A percentile compares a stretch with the other conserved stretches of the same genome.
phyloP scores from a whole-genome alignment of 768 basidiomycete genomes.

The Boletus patriciae region DNA sequence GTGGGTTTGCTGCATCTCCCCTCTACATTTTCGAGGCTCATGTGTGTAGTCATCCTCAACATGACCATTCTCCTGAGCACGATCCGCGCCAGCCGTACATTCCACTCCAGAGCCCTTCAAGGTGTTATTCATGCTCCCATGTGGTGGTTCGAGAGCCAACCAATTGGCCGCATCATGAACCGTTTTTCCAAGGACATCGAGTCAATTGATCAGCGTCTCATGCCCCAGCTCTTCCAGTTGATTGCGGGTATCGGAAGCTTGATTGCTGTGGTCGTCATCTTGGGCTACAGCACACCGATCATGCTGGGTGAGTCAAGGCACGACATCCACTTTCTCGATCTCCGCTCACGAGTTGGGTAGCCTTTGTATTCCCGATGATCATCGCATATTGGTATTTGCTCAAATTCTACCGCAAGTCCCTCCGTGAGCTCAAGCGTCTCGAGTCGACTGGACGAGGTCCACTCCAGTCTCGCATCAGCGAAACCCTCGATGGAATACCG shows the following conservation, averaged over 20 bases:
- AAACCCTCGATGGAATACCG: constrained; percentile 47
- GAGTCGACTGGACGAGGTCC: constrained; percentile 48
- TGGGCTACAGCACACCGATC: constrained; percentile 28
- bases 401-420: constrained; percentile 46
- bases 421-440: constrained; percentile 47
- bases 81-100: constrained; percentile 27
- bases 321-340: constrained; percentile 6
- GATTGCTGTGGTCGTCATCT: constrained; percentile 22
- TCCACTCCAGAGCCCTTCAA: constrained; percentile 25
- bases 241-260: constrained; percentile 24
- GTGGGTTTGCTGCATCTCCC: constrained; percentile 8
- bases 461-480: constrained; percentile 53
- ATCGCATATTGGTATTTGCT: constrained; percentile 44
- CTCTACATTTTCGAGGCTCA: neutral
- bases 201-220: constrained; percentile 39
- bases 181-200: constrained; percentile 46
- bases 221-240: constrained; percentile 32
- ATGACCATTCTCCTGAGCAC: constrained; percentile 24
- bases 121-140: constrained; percentile 28
- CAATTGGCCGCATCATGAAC: constrained; percentile 48
- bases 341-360: constrained; percentile 23
- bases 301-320: constrained; percentile 37
- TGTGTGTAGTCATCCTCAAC: constrained; percentile 27
- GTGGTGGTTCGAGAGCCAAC: constrained; percentile 35
- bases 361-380: constrained; percentile 23